Percentiles rank a stretch among this genome's conserved stretches.
Conservation (phyloP, 768 basidiomycete species). For the Serpula lacrymans region DNA sequence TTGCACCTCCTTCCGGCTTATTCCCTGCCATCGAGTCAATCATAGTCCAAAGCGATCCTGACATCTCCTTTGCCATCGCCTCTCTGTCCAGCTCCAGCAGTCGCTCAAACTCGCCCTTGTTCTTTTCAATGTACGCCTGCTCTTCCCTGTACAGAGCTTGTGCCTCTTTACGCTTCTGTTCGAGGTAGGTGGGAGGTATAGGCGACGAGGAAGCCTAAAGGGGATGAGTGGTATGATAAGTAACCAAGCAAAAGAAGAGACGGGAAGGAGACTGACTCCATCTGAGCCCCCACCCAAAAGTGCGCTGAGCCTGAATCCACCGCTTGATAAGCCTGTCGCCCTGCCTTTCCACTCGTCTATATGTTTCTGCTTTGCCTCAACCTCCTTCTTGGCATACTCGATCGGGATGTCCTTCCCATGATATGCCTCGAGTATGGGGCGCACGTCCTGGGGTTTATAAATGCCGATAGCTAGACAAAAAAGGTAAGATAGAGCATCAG, state of each 20-base stretch:
- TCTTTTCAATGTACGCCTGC: conserved; percentile 46
- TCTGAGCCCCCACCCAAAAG: conserved; percentile 37
- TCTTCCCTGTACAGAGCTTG: conserved; percentile 52
- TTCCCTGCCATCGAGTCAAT: conserved; percentile 21
- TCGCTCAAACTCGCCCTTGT: conserved; percentile 49
- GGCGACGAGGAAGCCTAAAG: conserved; percentile 25
- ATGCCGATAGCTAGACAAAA: conserved; percentile 76
- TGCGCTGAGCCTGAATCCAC: conserved; percentile 42
- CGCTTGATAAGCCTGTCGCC: conserved; percentile 33
- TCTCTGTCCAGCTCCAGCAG: conserved; percentile 51
- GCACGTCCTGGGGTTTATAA: conserved; percentile 82
- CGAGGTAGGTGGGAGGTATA: conserved; percentile 48
- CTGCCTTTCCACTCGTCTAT: conserved; percentile 76
- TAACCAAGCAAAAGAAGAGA: neutral
- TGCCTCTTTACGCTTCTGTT: conserved; percentile 48
- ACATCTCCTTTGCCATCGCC: conserved; percentile 45
- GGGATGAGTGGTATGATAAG: neutral
- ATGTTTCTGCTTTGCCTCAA: conserved; percentile 72
- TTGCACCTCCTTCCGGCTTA: conserved; percentile 11
- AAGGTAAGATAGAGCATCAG: neutral
- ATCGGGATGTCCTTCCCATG: conserved; percentile 82
- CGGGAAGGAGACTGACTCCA: conserved; percentile 21
- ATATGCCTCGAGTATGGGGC: conserved; percentile 83
- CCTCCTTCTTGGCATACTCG: conserved; percentile 88
- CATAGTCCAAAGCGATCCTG: conserved; percentile 36